These are phyloP conservation scores for Colletotrichum destructivum DNA, from an alignment of 2,329 filamentous ascomycete genomes.

Conservation along the genomic window DNA sequence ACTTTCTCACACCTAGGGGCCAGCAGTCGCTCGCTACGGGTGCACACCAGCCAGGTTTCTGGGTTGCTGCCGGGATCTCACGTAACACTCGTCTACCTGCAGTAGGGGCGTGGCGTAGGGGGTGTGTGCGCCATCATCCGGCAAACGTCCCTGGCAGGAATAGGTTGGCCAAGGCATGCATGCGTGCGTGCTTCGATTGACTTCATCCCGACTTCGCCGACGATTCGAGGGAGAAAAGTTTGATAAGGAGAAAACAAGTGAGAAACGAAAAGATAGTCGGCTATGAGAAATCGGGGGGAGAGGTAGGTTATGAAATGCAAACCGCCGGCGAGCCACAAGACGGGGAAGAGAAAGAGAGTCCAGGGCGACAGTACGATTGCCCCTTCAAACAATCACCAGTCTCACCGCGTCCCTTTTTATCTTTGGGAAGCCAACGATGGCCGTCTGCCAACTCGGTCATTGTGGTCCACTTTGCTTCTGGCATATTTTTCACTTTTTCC, in stretches of 20 bases:
- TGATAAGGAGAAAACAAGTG: conserved; percentile 25
- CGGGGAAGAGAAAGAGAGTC: not conserved
- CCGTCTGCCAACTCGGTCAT: conserved; percentile 30
- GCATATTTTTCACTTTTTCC: conserved; percentile 13
- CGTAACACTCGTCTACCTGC: conserved; percentile 39
- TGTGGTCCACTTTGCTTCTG: conserved; percentile 37
- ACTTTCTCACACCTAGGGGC: not conserved
- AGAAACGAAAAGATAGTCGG: not conserved
- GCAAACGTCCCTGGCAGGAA: conserved; percentile 33
- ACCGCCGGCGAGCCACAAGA: conserved; percentile 13
- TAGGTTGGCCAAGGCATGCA: conserved; percentile 29
- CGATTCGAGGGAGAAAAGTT: conserved; percentile 15
- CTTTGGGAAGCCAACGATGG: conserved; percentile 26
- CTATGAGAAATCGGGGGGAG: not conserved
- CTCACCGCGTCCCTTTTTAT: conserved; percentile 41
- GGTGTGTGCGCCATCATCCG: conserved; percentile 10
- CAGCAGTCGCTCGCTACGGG: conserved; percentile 13
- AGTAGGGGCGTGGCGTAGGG: conserved; percentile 25
- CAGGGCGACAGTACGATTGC: not conserved
- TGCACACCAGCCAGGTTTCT: conserved; percentile 33
- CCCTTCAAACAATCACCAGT: conserved; percentile 1
- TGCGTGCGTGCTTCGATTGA: conserved; percentile 40
- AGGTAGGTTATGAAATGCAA: conserved; percentile 11
- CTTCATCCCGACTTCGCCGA: conserved; percentile 36
- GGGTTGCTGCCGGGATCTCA: conserved; percentile 40